A percentile compares a stretch with the other conserved stretches of the same genome.
phyloP scores from a whole-genome alignment of 805 yeast genomes.

The Candida dajiaensis region DNA sequence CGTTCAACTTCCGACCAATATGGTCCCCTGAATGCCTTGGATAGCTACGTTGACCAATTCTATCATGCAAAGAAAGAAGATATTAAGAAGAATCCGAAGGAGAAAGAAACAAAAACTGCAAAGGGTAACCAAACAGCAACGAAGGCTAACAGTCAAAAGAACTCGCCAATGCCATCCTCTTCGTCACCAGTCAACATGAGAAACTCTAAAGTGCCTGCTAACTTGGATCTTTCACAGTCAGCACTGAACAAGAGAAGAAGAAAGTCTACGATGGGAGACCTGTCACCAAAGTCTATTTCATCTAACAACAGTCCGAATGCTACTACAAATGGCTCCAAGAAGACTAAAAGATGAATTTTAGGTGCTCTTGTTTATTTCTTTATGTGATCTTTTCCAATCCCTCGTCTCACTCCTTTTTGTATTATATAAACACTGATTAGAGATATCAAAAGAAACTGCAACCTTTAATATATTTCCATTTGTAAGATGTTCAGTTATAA shows the following conservation, averaged over 20 bases:
- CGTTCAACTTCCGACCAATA: slow-evolving; percentile 41
- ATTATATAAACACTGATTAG: too few relatives aligned
- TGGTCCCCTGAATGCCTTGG: slow-evolving; percentile 54
- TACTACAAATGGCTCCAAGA: neutral
- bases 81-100: slow-evolving; percentile 3
- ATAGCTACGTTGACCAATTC: slow-evolving; percentile 28
- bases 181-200: neutral
- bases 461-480: too few relatives aligned
- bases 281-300: slow-evolving; percentile 18
- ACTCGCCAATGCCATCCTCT: slow-evolving; percentile 1
- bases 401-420: too few relatives aligned
- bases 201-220: slow-evolving; percentile 12
- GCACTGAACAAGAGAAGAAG: slow-evolving; percentile 31
- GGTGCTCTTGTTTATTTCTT: neutral
- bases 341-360: slow-evolving; percentile 1
- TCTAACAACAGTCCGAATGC: slow-evolving; percentile 12
- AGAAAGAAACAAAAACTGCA: neutral
- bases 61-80: slow-evolving; percentile 3
- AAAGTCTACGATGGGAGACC: slow-evolving; percentile 19
- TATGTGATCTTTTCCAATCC: neutral
- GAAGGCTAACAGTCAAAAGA: neutral
- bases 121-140: neutral
- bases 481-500: too few relatives aligned
- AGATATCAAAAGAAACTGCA: too few relatives aligned
- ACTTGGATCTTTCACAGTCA: slow-evolving; percentile 29